A percentile compares a stretch with the other conserved stretches of the same genome.
Conservation (phyloP, 1,284 basidiomycete species). For the Cutaneotrichosporon mucoides region DNA sequence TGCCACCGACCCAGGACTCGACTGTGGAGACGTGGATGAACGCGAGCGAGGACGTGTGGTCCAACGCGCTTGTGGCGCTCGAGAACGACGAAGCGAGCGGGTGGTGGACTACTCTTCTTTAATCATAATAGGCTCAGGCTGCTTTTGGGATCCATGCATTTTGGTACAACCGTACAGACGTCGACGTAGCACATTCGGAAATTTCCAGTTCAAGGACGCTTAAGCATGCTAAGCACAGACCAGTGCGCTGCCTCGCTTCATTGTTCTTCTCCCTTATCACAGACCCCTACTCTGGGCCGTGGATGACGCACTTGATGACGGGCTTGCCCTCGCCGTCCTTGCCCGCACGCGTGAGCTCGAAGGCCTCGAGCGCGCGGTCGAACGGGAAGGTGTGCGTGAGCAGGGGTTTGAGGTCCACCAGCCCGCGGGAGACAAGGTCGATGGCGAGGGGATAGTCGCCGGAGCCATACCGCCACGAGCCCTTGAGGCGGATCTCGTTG, state of each 20-base stretch:
- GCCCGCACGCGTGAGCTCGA: conserved; percentile 58
- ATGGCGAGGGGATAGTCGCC: conserved; percentile 53
- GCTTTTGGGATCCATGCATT: not conserved
- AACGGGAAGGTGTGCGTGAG: conserved; percentile 60
- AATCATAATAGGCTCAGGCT: not conserved
- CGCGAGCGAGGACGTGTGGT: conserved; percentile 22
- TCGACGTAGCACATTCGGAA: too few relatives aligned
- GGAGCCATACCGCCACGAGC: conserved; percentile 46
- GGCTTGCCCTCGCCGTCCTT: conserved; percentile 63
- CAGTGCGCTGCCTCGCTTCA: too few relatives aligned
- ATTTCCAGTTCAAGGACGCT: too few relatives aligned
- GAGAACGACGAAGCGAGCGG: conserved; percentile 22
- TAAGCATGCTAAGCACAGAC: too few relatives aligned
- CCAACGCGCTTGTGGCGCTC: conserved; percentile 18
- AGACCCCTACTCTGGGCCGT: conserved; percentile 36
- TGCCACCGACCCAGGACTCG: conserved; percentile 7
- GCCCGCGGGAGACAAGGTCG: conserved; percentile 54
- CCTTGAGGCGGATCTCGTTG: conserved; percentile 45
- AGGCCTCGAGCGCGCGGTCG: conserved; percentile 55
- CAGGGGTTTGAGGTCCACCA: conserved; percentile 55
- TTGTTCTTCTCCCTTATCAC: too few relatives aligned
- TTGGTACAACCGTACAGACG: not conserved
- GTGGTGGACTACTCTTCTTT: conserved; percentile 22
- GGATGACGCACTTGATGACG: conserved; percentile 49
- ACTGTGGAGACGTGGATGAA: conserved; percentile 13